Percentiles rank a stretch among this genome's conserved stretches.
These are phyloP conservation scores for Ascochyta koolunga DNA, from an alignment of 2,329 filamentous ascomycete species.

Conservation along the genomic window DNA sequence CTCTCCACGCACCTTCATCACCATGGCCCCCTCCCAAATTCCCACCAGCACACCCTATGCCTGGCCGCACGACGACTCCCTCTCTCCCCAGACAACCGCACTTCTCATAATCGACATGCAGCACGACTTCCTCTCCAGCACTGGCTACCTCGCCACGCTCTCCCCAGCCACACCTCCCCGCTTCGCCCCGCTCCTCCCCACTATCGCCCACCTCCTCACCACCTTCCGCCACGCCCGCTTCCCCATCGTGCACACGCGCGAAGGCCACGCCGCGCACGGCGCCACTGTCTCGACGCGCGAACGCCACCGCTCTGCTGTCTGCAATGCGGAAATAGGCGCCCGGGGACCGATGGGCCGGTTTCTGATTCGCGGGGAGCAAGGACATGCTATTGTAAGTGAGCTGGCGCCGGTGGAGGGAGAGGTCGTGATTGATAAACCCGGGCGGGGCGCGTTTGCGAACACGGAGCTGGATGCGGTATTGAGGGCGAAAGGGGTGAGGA, in stretches of 20 bases:
- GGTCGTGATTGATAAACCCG: constrained; percentile 62
- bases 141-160: constrained; percentile 57
- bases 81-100: constrained; percentile 54
- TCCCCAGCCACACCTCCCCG: constrained; percentile 54
- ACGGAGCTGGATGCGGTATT: constrained; percentile 62
- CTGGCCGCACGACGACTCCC: constrained; percentile 50
- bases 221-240: constrained; percentile 51
- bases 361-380: constrained; percentile 62
- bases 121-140: constrained; percentile 57
- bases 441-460: constrained; percentile 59
- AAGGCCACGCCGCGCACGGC: constrained; percentile 61
- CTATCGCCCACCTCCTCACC: constrained; percentile 49
- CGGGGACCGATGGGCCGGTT: constrained; percentile 63
- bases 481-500: constrained; percentile 58
- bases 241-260: constrained; percentile 58
- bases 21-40: constrained; percentile 29
- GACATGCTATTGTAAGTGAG: constrained; percentile 64
- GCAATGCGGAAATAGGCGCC: constrained; percentile 59
- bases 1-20: too few species aligned
- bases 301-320: constrained; percentile 59
- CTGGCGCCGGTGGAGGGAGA: constrained; percentile 56
- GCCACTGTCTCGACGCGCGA: constrained; percentile 64
- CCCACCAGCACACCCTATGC: constrained; percentile 42
- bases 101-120: constrained; percentile 64
- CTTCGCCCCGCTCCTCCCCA: constrained; percentile 54